A percentile compares a stretch with the other conserved stretches of the same genome.
Conservation (phyloP, 768 basidiomycete genomes). For the Tephrocybe sp. region DNA sequence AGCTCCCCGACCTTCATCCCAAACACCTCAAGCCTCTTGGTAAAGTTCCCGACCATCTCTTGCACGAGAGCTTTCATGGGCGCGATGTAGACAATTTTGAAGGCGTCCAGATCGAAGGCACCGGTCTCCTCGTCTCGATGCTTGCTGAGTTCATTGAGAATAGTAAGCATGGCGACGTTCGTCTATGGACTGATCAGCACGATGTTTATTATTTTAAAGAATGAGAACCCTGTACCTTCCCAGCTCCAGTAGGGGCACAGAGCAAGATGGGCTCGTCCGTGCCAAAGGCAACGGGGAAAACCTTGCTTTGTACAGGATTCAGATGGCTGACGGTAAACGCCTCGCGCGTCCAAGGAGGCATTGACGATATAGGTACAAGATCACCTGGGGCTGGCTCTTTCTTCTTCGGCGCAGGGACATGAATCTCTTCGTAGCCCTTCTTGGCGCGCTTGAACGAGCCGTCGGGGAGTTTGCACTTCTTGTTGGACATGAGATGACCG, state of each 20-base stretch:
- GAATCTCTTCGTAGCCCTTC: slow-evolving; percentile 98
- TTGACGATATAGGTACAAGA: slow-evolving; percentile 63
- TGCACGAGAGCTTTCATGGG: slow-evolving; percentile 99
- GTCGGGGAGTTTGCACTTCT: slow-evolving; percentile 96
- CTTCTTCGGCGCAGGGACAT: slow-evolving; percentile 90
- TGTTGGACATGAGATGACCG: slow-evolving; percentile 97
- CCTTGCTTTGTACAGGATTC: slow-evolving; percentile 91
- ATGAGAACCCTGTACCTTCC: slow-evolving; percentile 75
- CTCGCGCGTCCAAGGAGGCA: slow-evolving; percentile 86
- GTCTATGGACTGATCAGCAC: slow-evolving; percentile 54
- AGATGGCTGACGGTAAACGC: slow-evolving; percentile 84
- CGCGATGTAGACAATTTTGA: slow-evolving; percentile 97
- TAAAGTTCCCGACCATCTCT: slow-evolving; percentile 97
- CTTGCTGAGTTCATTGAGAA: slow-evolving; percentile 88
- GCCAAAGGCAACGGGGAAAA: slow-evolving; percentile 91
- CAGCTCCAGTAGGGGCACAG: slow-evolving; percentile 97
- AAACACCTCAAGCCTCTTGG: slow-evolving; percentile 61
- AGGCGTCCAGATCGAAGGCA: slow-evolving; percentile 78
- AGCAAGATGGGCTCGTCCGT: slow-evolving; percentile 93
- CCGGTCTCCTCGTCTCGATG: slow-evolving; percentile 83
- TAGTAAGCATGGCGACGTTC: slow-evolving; percentile 95
- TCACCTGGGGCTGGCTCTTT: slow-evolving; percentile 64
- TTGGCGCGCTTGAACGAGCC: slow-evolving; percentile 96
- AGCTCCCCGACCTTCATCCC: slow-evolving; percentile 92
- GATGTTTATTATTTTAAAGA: neutral